phyloP scores from a whole-genome alignment of 306 rosid species.

The Quillaja saponaria region DNA sequence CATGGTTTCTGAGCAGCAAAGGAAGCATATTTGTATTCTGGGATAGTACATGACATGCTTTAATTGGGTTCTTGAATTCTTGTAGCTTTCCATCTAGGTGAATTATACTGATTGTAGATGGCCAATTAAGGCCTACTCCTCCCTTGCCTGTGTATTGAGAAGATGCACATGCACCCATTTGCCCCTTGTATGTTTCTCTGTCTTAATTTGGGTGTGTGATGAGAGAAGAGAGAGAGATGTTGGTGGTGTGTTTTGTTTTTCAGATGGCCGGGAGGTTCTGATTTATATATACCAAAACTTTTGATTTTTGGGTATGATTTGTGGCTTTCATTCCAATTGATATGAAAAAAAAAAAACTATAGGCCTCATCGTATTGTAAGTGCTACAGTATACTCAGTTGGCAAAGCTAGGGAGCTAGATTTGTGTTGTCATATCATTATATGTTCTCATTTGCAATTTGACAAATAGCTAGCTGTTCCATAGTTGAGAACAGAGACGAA shows the following conservation, averaged over 20 bases:
- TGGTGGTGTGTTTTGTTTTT: background rate
- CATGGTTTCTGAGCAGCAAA: conserved; percentile 60
- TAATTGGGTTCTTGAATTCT: conserved; percentile 44
- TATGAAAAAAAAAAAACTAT: too few species aligned
- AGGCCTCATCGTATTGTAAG: background rate
- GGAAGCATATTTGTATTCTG: conserved; percentile 54
- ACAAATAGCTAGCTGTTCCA: too few species aligned
- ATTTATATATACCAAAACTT: conserved; percentile 25
- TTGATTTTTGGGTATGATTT: conserved; percentile 11
- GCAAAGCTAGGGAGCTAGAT: background rate
- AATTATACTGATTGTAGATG: conserved; percentile 42
- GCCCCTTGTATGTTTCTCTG: background rate
- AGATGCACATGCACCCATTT: conserved; percentile 67
- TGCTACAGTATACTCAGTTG: background rate
- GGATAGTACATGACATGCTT: conserved; percentile 52
- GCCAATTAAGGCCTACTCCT: conserved; percentile 23
- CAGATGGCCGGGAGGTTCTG: background rate
- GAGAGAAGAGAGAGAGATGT: background rate
- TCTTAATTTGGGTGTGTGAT: background rate
- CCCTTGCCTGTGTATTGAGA: conserved; percentile 28
- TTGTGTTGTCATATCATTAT: too few species aligned
- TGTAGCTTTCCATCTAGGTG: conserved; percentile 54
- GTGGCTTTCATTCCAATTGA: background rate
- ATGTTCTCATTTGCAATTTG: too few species aligned
- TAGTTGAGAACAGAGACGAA: background rate